A percentile compares a stretch with the other conserved stretches of the same genome.
These are phyloP conservation scores for Erythrobasidium hasegawianum DNA, from an alignment of 1,284 basidiomycete genomes.

Conservation along the genomic window DNA sequence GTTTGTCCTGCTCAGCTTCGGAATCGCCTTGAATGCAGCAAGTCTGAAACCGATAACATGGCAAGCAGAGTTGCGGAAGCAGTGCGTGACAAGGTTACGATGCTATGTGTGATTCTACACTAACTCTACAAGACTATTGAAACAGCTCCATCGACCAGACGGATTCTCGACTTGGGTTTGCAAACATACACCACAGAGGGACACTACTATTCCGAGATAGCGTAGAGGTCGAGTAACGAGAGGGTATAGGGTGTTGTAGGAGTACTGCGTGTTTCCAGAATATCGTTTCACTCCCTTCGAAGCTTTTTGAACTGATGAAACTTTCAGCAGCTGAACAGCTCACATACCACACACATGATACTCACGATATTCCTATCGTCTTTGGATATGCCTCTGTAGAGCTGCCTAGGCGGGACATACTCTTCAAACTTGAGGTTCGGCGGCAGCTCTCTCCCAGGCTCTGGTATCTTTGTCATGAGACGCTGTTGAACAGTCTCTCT, in stretches of 20 bases:
- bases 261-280: too few species aligned
- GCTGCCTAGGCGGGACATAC: conserved; percentile 35
- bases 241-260: not conserved
- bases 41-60: conserved; percentile 33
- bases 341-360: not conserved
- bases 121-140: not conserved
- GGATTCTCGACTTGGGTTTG: conserved; percentile 32
- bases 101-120: not conserved
- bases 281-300: not conserved
- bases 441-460: conserved; percentile 16
- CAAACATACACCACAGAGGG: conserved; percentile 30
- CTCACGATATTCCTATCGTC: conserved; percentile 39
- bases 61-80: conserved; percentile 30
- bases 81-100: conserved; percentile 16
- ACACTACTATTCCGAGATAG: conserved; percentile 27
- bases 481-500: too few species aligned
- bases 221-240: not conserved
- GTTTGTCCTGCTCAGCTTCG: conserved; percentile 20
- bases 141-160: conserved; percentile 33
- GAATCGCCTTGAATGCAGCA: conserved; percentile 18
- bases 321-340: not conserved
- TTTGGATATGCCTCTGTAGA: conserved; percentile 37
- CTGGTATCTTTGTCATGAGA: too few species aligned
- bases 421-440: conserved; percentile 40
- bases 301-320: conserved; percentile 28